Conservation (phyloP, 192 early-diverging fungal species). For the Backusella tuberculispora region DNA sequence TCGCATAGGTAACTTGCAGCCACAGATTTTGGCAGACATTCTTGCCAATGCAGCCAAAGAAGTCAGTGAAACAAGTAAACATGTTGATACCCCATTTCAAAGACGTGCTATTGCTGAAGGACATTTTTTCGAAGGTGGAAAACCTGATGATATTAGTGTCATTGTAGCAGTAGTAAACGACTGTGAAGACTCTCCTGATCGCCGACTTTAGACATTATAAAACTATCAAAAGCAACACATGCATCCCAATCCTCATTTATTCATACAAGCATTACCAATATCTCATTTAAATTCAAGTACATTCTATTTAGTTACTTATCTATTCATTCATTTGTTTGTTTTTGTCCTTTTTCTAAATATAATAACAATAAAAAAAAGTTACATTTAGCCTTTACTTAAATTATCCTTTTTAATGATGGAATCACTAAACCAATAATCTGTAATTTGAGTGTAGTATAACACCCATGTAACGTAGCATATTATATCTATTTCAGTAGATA, state of each 20-base stretch:
- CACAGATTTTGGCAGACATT: conserved; percentile 76
- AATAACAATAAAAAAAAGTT: neutral
- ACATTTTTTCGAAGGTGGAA: conserved; percentile 73
- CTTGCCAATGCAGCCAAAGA: conserved; percentile 76
- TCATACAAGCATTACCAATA: neutral
- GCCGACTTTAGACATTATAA: conserved; percentile 47
- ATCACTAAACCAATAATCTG: neutral
- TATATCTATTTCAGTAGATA: too few species aligned
- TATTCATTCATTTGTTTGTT: neutral
- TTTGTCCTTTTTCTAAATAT: neutral
- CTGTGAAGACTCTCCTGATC: conserved; percentile 72
- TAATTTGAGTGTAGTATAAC: too few species aligned
- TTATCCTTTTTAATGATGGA: neutral
- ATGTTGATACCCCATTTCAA: conserved; percentile 86
- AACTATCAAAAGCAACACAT: neutral
- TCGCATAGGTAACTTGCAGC: conserved; percentile 70
- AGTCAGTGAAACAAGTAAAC: conserved; percentile 77
- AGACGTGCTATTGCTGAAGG: conserved; percentile 92
- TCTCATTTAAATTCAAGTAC: neutral
- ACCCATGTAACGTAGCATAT: too few species aligned
- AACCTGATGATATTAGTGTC: conserved; percentile 94
- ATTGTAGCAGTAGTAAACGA: conserved; percentile 84
- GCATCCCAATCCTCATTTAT: neutral
- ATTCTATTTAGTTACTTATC: neutral
- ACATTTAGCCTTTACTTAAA: neutral